phyloP scores from a whole-genome alignment of 805 yeast species.

The Cyberlindnera misumaiensis region DNA sequence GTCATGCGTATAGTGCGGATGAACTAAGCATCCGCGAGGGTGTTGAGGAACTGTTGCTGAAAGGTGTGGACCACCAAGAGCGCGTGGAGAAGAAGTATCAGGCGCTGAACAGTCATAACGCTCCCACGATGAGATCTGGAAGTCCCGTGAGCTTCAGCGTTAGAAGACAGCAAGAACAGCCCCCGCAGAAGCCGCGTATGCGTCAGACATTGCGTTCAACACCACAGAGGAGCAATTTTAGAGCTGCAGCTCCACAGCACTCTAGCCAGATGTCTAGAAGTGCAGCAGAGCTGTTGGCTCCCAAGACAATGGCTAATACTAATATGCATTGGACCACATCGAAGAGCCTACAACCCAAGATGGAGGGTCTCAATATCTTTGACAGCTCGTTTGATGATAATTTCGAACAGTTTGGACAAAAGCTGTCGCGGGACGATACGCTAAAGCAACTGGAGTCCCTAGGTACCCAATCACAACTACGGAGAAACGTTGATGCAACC shows the following conservation, averaged over 20 bases:
- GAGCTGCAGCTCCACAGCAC: background rate
- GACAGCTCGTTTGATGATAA: constrained; percentile 22
- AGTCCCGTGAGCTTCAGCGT: constrained; percentile 22
- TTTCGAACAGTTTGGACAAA: constrained; percentile 15
- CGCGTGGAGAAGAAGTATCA: constrained; percentile 13
- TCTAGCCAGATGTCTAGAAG: constrained; percentile 16
- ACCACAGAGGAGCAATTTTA: too few species aligned
- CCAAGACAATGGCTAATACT: background rate
- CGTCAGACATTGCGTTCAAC: background rate
- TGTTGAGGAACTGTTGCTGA: constrained; percentile 16
- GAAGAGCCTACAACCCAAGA: constrained; percentile 10
- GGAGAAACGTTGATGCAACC: background rate
- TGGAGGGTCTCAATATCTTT: constrained; percentile 17
- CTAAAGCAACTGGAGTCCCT: constrained; percentile 21
- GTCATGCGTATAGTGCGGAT: constrained; percentile 34
- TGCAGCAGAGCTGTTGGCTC: constrained; percentile 22
- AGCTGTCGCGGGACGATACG: constrained; percentile 19
- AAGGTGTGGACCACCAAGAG: constrained; percentile 32
- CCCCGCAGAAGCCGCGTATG: constrained; percentile 20
- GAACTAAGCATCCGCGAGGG: constrained; percentile 34
- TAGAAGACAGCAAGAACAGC: constrained; percentile 17
- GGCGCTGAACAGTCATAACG: constrained; percentile 6
- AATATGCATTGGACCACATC: constrained; percentile 18
- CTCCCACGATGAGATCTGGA: constrained; percentile 18
- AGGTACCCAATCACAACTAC: constrained; percentile 13